phyloP scores from a whole-genome alignment of 2,329 filamentous ascomycete species.

The Aureobasidium lini region DNA sequence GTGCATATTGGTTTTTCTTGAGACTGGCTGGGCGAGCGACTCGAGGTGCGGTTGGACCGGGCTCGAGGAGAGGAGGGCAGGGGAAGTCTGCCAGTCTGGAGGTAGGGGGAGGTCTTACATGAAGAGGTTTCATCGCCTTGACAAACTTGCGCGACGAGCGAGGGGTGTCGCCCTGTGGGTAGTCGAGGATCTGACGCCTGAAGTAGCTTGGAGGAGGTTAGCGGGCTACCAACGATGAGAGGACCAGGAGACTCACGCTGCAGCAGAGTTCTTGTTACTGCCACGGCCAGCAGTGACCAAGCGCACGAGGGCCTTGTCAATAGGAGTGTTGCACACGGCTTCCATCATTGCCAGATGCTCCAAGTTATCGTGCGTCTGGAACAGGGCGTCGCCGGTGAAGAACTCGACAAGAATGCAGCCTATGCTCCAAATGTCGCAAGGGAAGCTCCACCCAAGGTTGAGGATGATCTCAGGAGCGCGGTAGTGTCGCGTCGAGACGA shows the following conservation, averaged over 20 bases:
- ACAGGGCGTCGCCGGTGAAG: conserved; percentile 60
- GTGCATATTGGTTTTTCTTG: conserved; percentile 1
- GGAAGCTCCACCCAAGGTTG: conserved; percentile 60
- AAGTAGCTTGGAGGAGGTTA: conserved; percentile 18
- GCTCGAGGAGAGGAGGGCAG: background rate
- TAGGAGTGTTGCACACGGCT: conserved; percentile 49
- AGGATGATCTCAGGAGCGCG: conserved; percentile 61
- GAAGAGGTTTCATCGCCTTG: conserved; percentile 58
- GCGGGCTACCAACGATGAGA: background rate
- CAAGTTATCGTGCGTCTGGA: conserved; percentile 61
- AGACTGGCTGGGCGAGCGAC: background rate
- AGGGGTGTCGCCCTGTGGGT: conserved; percentile 56
- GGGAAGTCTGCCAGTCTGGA: conserved; percentile 5
- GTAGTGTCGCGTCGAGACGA: conserved; percentile 60
- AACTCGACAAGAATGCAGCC: conserved; percentile 63
- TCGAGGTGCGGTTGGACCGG: background rate
- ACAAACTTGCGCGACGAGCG: conserved; percentile 60
- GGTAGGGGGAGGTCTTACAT: conserved; percentile 35
- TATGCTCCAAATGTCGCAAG: conserved; percentile 64
- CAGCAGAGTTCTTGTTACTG: conserved; percentile 45
- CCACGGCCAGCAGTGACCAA: conserved; percentile 44
- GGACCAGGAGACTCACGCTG: conserved; percentile 41
- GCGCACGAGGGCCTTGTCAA: conserved; percentile 48
- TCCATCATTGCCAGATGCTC: conserved; percentile 67
- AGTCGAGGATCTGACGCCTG: conserved; percentile 48